Evolutionary conservation across 495 filamentous ascomycete species (phyloP).

Genomic region (Neurospora africana): DNA sequence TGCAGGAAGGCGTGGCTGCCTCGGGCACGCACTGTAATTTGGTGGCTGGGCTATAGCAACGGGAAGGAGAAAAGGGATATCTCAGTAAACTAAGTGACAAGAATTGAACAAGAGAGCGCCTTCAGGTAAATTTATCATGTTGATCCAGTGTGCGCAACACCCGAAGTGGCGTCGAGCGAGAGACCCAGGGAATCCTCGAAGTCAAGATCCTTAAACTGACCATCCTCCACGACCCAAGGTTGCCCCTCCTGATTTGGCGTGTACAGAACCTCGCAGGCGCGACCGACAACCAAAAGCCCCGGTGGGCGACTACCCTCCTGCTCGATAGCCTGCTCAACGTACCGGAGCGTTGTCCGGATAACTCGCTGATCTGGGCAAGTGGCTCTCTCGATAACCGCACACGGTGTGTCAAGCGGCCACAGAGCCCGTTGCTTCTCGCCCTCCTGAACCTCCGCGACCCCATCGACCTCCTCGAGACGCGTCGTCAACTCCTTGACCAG

Average conservation of each 20-base stretch:
- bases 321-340: conserved; percentile 75
- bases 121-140: neutral
- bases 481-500: conserved; percentile 56
- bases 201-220: conserved; percentile 57
- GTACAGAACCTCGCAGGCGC: conserved; percentile 68
- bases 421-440: conserved; percentile 19
- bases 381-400: conserved; percentile 88
- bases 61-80: neutral
- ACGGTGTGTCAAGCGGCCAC: conserved; percentile 57
- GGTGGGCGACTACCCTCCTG: conserved; percentile 83
- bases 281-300: conserved; percentile 79
- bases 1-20: no score
- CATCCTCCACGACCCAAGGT: conserved; percentile 85
- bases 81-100: neutral
- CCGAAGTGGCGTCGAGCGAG: neutral
- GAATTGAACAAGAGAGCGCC: neutral
- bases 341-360: conserved; percentile 70
- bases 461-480: conserved; percentile 12
- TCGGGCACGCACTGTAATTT: neutral
- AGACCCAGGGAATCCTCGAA: conserved; percentile 12
- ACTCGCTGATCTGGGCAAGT: conserved; percentile 91
- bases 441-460: conserved; percentile 6
- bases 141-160: neutral
- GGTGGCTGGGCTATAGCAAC: neutral
- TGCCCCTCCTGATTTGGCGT: conserved; percentile 33